phyloP scores from a whole-genome alignment of 768 basidiomycete species.

The Trichaptum fuscoviolaceum region DNA sequence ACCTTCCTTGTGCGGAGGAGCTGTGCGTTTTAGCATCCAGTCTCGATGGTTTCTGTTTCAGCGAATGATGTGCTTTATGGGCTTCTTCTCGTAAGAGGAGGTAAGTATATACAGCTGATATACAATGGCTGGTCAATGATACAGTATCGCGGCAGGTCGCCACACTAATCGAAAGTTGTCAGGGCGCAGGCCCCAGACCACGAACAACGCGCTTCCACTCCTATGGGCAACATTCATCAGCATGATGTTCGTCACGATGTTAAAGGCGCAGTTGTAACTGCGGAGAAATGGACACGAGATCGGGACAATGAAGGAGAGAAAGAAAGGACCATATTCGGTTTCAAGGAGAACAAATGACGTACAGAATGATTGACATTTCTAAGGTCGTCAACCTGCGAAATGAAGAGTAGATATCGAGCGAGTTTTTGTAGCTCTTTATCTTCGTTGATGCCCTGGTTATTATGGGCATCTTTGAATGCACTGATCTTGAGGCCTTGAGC shows the following conservation, averaged over 20 bases:
- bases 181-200: constrained; percentile 10
- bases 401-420: constrained; percentile 58
- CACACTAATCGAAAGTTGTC: neutral
- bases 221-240: constrained; percentile 15
- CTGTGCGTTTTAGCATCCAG: too few relatives aligned
- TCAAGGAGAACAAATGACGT: constrained; percentile 13
- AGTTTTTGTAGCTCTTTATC: constrained; percentile 69
- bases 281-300: neutral
- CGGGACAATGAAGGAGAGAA: neutral
- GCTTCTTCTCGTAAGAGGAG: too few relatives aligned
- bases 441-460: constrained; percentile 45
- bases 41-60: too few relatives aligned
- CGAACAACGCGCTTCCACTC: constrained; percentile 29
- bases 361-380: constrained; percentile 64
- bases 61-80: too few relatives aligned
- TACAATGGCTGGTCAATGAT: neutral
- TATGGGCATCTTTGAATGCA: constrained; percentile 77
- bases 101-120: too few relatives aligned
- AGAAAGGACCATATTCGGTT: neutral
- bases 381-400: constrained; percentile 58
- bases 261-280: neutral
- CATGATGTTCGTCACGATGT: neutral
- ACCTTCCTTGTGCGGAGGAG: too few relatives aligned
- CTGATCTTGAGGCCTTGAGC: constrained; percentile 78
- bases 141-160: too few relatives aligned